phyloP scores from a whole-genome alignment of 441 rosid genomes.

The Gossypium gossypioides region DNA sequence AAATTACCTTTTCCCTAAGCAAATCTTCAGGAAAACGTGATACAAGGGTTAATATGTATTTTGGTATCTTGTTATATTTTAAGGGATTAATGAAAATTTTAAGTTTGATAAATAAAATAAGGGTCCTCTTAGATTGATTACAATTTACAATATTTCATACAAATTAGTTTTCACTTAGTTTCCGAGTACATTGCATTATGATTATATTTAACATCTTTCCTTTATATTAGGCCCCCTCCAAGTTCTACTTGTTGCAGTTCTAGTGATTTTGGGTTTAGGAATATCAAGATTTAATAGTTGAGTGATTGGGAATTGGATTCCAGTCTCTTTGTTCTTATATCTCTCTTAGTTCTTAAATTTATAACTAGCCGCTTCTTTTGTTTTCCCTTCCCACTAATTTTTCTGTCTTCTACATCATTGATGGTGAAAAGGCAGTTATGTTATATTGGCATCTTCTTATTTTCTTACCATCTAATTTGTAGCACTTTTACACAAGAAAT shows the following conservation, averaged over 20 bases:
- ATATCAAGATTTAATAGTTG: neutral
- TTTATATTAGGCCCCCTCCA: neutral
- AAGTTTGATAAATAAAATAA: neutral
- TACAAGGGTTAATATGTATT: neutral
- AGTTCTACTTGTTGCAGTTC: neutral
- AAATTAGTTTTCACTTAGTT: neutral
- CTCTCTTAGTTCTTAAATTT: neutral
- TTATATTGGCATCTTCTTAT: neutral
- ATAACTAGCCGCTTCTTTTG: neutral
- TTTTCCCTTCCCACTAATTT: neutral
- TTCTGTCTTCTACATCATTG: neutral
- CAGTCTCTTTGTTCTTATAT: neutral
- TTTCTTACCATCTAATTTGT: neutral
- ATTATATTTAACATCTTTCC: neutral
- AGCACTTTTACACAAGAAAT: neutral
- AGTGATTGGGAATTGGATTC: neutral
- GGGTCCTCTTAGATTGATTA: neutral
- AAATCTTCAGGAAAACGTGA: neutral
- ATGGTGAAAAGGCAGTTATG: neutral
- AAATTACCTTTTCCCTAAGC: neutral
- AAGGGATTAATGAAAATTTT: neutral
- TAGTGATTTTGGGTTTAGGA: neutral
- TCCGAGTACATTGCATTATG: neutral
- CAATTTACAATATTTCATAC: neutral
- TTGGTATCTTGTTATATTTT: neutral